phyloP scores from a whole-genome alignment of 257 asterid genomes.

The Nicotiana otophora region DNA sequence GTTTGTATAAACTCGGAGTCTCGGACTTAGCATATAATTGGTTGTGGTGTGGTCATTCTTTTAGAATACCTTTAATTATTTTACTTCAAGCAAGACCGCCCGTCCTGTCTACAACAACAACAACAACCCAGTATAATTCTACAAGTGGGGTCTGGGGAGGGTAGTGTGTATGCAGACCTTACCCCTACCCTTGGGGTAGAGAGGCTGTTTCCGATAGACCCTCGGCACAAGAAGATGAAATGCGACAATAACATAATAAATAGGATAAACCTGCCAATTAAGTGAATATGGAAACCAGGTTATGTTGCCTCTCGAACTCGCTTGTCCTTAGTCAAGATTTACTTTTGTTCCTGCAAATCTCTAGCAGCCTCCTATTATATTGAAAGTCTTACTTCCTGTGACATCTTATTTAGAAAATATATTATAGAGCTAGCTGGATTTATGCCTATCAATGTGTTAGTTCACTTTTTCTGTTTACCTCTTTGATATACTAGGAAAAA shows the following conservation, averaged over 20 bases:
- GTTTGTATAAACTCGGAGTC: not conserved
- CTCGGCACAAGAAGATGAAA: no score
- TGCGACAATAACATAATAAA: not conserved
- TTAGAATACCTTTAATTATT: not conserved
- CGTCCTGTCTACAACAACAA: not conserved
- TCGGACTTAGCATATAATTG: not conserved
- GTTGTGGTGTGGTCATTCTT: not conserved
- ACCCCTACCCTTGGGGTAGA: no score
- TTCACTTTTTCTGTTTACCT: not conserved
- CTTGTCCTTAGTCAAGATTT: not conserved
- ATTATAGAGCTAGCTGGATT: not conserved
- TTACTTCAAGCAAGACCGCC: not conserved
- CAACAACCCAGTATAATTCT: no score
- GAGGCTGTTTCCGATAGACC: no score
- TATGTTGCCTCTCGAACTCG: not conserved
- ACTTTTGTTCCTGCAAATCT: not conserved
- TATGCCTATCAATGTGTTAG: not conserved
- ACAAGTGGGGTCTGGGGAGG: no score
- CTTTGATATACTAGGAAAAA: not conserved
- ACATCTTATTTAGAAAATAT: not conserved
- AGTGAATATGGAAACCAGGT: not conserved
- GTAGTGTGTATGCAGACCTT: no score
- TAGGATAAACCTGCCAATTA: not conserved
- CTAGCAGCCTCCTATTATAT: not conserved
- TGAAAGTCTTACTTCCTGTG: not conserved